Percentiles rank a stretch among this genome's conserved stretches.
phyloP scores from a whole-genome alignment of 2,329 filamentous ascomycete species.

The Lecanicillium sp. region DNA sequence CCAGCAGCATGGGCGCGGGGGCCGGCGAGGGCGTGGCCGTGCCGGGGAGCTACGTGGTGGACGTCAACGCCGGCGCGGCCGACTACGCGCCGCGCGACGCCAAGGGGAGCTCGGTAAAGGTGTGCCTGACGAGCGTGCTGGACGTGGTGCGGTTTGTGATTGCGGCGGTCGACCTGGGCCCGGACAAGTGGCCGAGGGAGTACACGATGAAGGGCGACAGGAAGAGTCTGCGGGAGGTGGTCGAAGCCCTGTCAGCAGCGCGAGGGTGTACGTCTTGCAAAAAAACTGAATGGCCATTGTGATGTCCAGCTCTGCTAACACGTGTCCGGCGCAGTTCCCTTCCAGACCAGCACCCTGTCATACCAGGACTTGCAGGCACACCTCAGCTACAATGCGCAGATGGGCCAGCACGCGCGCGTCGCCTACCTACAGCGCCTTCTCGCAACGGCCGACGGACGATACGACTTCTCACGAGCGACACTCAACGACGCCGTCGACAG shows the following conservation, averaged over 20 bases:
- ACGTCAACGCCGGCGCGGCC: conserved; percentile 52
- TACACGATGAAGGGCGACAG: conserved; percentile 64
- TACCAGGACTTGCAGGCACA: conserved; percentile 36
- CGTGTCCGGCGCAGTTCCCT: conserved; percentile 28
- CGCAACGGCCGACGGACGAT: conserved; percentile 62
- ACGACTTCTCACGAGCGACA: conserved; percentile 56
- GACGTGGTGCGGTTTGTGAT: conserved; percentile 68
- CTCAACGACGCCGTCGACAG: conserved; percentile 47
- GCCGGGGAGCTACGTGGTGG: conserved; percentile 61
- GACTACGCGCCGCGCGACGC: conserved; percentile 53
- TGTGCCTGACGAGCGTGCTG: conserved; percentile 63
- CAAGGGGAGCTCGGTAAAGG: conserved; percentile 42
- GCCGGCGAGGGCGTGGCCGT: conserved; percentile 52
- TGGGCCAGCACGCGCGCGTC: conserved; percentile 42
- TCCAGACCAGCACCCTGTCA: conserved; percentile 32
- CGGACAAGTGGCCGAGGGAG: conserved; percentile 59
- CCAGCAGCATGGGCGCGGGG: conserved; percentile 34
- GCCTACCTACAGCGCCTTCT: conserved; percentile 56
- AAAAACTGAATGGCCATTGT: too few species aligned
- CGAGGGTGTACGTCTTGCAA: conserved; percentile 39
- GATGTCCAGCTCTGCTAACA: background rate
- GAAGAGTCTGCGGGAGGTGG: conserved; percentile 53
- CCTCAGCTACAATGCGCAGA: conserved; percentile 37
- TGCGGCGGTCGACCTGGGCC: conserved; percentile 58
- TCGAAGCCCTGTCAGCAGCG: conserved; percentile 43